phyloP scores from a whole-genome alignment of 257 asterid species.

The Solanum ossicruentum region DNA sequence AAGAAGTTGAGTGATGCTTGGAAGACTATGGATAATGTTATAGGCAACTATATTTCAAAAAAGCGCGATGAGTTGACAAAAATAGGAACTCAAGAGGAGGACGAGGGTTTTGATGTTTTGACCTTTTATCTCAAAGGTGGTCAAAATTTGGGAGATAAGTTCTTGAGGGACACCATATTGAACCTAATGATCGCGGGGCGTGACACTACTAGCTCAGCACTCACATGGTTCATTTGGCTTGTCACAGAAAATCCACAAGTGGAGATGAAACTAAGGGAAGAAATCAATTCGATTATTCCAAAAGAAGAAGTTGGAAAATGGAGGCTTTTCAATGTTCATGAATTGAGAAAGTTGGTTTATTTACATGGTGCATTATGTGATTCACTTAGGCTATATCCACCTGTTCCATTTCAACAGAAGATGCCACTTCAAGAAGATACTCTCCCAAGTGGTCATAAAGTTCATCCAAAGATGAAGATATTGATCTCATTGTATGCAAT shows the following conservation, averaged over 20 bases:
- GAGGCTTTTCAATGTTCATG: slow-evolving; percentile 25
- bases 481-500: slow-evolving; percentile 29
- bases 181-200: slow-evolving; percentile 58
- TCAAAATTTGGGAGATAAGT: slow-evolving; percentile 17
- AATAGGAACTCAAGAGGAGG: not conserved
- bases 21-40: slow-evolving; percentile 25
- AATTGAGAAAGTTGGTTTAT: slow-evolving; percentile 18
- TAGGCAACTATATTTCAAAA: slow-evolving; percentile 27
- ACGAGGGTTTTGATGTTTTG: slow-evolving; percentile 29
- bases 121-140: slow-evolving; percentile 36
- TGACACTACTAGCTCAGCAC: slow-evolving; percentile 56
- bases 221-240: slow-evolving; percentile 64
- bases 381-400: slow-evolving; percentile 33
- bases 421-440: slow-evolving; percentile 18
- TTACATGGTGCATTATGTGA: slow-evolving; percentile 37
- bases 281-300: slow-evolving; percentile 12
- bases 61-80: slow-evolving; percentile 22
- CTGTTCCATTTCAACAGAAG: slow-evolving; percentile 39
- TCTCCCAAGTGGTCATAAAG: slow-evolving; percentile 31
- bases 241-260: slow-evolving; percentile 31
- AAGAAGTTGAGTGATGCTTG: slow-evolving; percentile 22
- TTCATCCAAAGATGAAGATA: slow-evolving; percentile 17
- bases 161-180: slow-evolving; percentile 38
- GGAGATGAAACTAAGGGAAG: slow-evolving; percentile 33
- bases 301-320: not conserved